Evolutionary conservation across 2,329 filamentous ascomycete species (phyloP).

Genomic region (Zasmidium cellare): DNA sequence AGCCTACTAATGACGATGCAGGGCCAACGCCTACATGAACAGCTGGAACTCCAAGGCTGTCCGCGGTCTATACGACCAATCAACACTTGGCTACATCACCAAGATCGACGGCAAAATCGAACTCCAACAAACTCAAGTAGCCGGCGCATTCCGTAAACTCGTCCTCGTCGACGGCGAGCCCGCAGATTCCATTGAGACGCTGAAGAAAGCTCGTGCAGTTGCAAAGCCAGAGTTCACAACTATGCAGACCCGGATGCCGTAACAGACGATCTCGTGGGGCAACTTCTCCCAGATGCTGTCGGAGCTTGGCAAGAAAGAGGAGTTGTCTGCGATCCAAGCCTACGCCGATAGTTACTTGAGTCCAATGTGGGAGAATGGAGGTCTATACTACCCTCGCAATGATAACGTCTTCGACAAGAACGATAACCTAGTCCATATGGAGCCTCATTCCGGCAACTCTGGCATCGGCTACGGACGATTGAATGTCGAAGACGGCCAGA

Average conservation of each 20-base stretch:
- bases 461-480: slow-evolving; percentile 39
- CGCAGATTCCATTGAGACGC: neutral
- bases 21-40: slow-evolving; percentile 35
- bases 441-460: slow-evolving; percentile 40
- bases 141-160: neutral
- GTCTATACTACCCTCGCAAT: slow-evolving; percentile 37
- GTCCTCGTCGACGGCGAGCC: neutral
- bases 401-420: slow-evolving; percentile 26
- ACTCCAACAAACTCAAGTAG: slow-evolving; percentile 5
- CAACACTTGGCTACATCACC: slow-evolving; percentile 6
- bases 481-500: slow-evolving; percentile 40
- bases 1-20: slow-evolving; percentile 10
- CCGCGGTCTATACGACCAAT: slow-evolving; percentile 1
- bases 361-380: slow-evolving; percentile 38
- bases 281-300: slow-evolving; percentile 36
- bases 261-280: slow-evolving; percentile 31
- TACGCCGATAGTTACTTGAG: slow-evolving; percentile 32
- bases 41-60: slow-evolving; percentile 40
- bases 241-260: neutral
- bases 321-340: slow-evolving; percentile 26
- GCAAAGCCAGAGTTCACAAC: neutral
- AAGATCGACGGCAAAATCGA: slow-evolving; percentile 1
- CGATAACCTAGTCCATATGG: slow-evolving; percentile 28
- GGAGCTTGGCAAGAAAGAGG: slow-evolving; percentile 30
- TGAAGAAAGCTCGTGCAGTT: neutral